These are phyloP conservation scores for Polychytrium aggregatum DNA, from an alignment of 192 early-diverging fungal genomes.

Conservation along the genomic window DNA sequence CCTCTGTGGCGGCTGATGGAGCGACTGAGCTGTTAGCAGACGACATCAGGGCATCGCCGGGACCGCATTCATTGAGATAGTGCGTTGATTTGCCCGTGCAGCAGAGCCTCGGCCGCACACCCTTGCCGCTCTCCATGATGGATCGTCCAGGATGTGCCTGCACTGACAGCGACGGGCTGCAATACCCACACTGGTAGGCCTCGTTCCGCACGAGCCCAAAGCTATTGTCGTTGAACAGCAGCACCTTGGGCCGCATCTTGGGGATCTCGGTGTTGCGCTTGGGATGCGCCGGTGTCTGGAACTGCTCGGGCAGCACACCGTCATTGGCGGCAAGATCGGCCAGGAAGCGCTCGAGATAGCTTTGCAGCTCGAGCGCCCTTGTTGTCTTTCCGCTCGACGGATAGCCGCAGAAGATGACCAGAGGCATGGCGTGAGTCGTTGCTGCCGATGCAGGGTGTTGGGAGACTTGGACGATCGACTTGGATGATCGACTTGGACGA, in stretches of 20 bases:
- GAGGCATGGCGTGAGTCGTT: conserved; percentile 59
- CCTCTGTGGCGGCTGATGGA: conserved; percentile 39
- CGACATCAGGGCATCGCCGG: too few species aligned
- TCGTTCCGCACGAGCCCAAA: conserved; percentile 45
- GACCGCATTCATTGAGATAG: too few species aligned
- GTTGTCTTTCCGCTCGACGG: conserved; percentile 87
- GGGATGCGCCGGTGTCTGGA: neutral
- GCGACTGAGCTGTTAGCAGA: neutral
- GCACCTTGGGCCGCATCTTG: conserved; percentile 10
- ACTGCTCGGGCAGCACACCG: too few species aligned
- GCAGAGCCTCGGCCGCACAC: too few species aligned
- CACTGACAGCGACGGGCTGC: too few species aligned
- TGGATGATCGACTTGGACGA: too few species aligned
- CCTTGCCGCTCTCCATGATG: too few species aligned
- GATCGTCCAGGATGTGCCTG: conserved; percentile 15
- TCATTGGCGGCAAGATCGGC: conserved; percentile 4
- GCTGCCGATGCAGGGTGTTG: too few species aligned
- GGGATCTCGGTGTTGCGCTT: conserved; percentile 3
- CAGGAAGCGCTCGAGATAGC: conserved; percentile 33
- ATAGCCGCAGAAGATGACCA: conserved; percentile 77
- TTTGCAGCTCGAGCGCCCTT: conserved; percentile 60
- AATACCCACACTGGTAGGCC: conserved; percentile 50
- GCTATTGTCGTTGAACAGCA: conserved; percentile 72
- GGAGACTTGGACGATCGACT: too few species aligned
- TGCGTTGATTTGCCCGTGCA: too few species aligned